Percentiles rank a stretch among this genome's conserved stretches.
phyloP scores from a whole-genome alignment of 495 filamentous ascomycete genomes.

The Podospora australis region DNA sequence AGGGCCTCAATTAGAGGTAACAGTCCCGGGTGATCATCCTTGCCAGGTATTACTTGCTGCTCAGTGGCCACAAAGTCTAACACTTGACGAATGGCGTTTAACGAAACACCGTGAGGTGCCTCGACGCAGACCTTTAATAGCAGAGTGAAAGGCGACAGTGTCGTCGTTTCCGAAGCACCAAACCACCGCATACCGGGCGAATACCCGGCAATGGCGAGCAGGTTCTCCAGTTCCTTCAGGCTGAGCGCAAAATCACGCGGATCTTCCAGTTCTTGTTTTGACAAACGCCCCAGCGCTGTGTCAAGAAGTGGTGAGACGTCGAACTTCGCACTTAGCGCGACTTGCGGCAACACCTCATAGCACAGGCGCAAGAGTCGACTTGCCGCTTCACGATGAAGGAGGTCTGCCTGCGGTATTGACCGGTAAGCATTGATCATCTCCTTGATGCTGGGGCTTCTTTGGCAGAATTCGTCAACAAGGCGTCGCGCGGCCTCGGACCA shows the following conservation, averaged over 20 bases:
- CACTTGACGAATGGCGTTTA: constrained; percentile 37
- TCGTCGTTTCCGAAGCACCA: constrained; percentile 40
- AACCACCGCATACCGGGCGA: constrained; percentile 82
- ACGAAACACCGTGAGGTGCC: constrained; percentile 33
- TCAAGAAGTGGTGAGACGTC: constrained; percentile 75
- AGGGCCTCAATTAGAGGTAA: constrained; percentile 50
- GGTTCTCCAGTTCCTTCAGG: constrained; percentile 64
- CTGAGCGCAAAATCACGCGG: constrained; percentile 47
- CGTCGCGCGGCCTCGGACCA: constrained; percentile 62
- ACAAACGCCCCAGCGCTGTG: constrained; percentile 47
- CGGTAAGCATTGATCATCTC: constrained; percentile 65
- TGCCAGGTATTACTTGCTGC: constrained; percentile 39
- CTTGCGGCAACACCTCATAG: constrained; percentile 72
- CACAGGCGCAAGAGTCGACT: constrained; percentile 69
- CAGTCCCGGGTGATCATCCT: constrained; percentile 39
- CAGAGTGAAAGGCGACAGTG: constrained; percentile 58
- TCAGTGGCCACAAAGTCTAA: constrained; percentile 46
- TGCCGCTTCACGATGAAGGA: constrained; percentile 70
- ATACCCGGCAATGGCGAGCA: constrained; percentile 67
- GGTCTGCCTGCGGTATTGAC: constrained; percentile 56
- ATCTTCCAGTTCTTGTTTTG: constrained; percentile 37
- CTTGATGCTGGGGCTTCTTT: constrained; percentile 70
- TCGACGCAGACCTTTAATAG: constrained; percentile 51
- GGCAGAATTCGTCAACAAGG: constrained; percentile 66
- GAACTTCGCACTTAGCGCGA: constrained; percentile 75